Conservation (phyloP, 257 asterid species). For the Phtheirospermum japonicum region DNA sequence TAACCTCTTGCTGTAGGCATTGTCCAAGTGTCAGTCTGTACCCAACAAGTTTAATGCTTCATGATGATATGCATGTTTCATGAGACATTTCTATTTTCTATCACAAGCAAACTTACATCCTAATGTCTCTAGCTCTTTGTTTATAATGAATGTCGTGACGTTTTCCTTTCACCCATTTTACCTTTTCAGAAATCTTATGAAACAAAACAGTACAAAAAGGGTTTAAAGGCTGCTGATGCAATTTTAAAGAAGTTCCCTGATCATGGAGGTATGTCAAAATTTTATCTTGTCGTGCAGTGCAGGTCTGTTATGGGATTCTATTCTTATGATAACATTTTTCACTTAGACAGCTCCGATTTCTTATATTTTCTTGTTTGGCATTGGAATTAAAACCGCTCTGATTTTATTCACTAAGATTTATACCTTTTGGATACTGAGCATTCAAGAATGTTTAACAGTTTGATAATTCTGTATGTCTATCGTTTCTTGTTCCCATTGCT, state of each 20-base stretch:
- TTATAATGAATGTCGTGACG: conserved; percentile 21
- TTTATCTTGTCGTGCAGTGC: conserved; percentile 12
- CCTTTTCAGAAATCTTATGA: conserved; percentile 87
- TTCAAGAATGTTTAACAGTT: not conserved
- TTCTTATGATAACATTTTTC: not conserved
- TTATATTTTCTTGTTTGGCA: conserved; percentile 2
- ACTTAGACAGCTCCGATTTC: not conserved
- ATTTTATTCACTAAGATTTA: not conserved
- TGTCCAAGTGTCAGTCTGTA: too few species aligned
- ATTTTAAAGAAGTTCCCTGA: conserved; percentile 95
- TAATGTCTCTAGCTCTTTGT: conserved; percentile 5
- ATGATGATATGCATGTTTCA: conserved; percentile 7
- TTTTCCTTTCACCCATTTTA: conserved; percentile 4
- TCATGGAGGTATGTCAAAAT: conserved; percentile 85
- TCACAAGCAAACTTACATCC: not conserved
- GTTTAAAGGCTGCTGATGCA: conserved; percentile 95
- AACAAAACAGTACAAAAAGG: conserved; percentile 96
- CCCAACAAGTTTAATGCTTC: not conserved
- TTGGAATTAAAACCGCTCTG: conserved; percentile 6
- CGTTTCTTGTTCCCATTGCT: conserved; percentile 4
- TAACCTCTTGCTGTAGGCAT: too few species aligned
- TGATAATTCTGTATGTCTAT: not conserved
- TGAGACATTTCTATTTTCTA: not conserved
- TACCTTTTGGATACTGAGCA: not conserved
- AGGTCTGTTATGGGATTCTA: not conserved